phyloP scores from a whole-genome alignment of 1,284 basidiomycete genomes.

The Rhodotorula sp. region DNA sequence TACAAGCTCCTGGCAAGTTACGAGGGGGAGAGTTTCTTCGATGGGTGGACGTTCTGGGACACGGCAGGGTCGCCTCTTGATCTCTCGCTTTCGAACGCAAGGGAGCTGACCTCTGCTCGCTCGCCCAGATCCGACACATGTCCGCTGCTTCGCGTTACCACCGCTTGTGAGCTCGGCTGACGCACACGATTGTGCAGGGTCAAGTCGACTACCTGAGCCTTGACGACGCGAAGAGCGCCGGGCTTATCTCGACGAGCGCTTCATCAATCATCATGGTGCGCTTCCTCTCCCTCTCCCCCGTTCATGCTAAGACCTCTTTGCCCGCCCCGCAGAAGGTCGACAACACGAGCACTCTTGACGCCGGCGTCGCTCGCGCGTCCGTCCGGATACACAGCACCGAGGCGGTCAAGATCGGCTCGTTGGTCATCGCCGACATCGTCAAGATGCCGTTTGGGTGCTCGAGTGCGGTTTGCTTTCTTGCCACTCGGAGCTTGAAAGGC shows the following conservation, averaged over 20 bases:
- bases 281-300: neutral
- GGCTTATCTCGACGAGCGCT: constrained; percentile 19
- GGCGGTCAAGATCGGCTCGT: constrained; percentile 10
- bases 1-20: constrained; percentile 16
- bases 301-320: too few species aligned
- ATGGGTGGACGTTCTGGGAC: constrained; percentile 20
- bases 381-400: constrained; percentile 19
- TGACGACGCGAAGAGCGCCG: constrained; percentile 14
- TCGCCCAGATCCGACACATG: constrained; percentile 16
- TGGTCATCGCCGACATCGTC: constrained; percentile 20
- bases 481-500: fast-evolving
- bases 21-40: constrained; percentile 24
- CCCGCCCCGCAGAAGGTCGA: constrained; percentile 15
- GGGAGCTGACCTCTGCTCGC: neutral
- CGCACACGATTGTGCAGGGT: neutral
- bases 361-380: constrained; percentile 14
- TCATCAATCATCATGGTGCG: constrained; percentile 14
- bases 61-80: neutral
- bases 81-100: too few species aligned
- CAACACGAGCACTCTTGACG: constrained; percentile 19
- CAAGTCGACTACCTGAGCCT: constrained; percentile 14
- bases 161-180: neutral
- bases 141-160: neutral
- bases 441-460: constrained; percentile 24
- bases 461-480: neutral